These are phyloP conservation scores for Trichophyton rubrum DNA, from an alignment of 2,329 filamentous ascomycete genomes.

Conservation along the genomic window DNA sequence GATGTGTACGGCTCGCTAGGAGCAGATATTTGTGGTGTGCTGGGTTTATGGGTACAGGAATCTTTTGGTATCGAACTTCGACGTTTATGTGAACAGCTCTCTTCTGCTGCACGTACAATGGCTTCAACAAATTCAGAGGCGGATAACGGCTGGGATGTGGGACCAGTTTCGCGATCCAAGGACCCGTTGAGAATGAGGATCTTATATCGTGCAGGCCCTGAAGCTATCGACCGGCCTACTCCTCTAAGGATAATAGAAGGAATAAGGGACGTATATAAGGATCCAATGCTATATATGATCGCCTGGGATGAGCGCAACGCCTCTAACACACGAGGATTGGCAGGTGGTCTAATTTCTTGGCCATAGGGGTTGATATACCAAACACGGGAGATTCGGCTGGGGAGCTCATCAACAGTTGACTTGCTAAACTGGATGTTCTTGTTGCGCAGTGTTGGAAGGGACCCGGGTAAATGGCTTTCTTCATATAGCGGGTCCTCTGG, in stretches of 20 bases:
- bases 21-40: slow-evolving; percentile 16
- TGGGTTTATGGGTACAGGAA: not conserved
- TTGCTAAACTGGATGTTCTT: slow-evolving; percentile 79
- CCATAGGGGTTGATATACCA: slow-evolving; percentile 99
- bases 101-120: slow-evolving; percentile 59
- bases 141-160: slow-evolving; percentile 49
- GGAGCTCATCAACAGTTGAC: slow-evolving; percentile 62
- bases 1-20: slow-evolving; percentile 38
- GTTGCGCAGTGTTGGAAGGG: slow-evolving; percentile 63
- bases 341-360: slow-evolving; percentile 78
- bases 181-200: slow-evolving; percentile 76
- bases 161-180: slow-evolving; percentile 76
- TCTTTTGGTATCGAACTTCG: not conserved
- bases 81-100: slow-evolving; percentile 45
- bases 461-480: slow-evolving; percentile 44
- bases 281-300: slow-evolving; percentile 87
- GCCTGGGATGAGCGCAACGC: slow-evolving; percentile 53
- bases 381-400: slow-evolving; percentile 63
- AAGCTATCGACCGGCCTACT: slow-evolving; percentile 53
- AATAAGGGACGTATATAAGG: slow-evolving; percentile 77
- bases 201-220: slow-evolving; percentile 47
- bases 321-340: slow-evolving; percentile 67
- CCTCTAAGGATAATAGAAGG: slow-evolving; percentile 69
- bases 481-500: slow-evolving; percentile 23
- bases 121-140: slow-evolving; percentile 73